Conservation (phyloP, 2,329 filamentous ascomycete species). For the Alternaria conjuncta region DNA sequence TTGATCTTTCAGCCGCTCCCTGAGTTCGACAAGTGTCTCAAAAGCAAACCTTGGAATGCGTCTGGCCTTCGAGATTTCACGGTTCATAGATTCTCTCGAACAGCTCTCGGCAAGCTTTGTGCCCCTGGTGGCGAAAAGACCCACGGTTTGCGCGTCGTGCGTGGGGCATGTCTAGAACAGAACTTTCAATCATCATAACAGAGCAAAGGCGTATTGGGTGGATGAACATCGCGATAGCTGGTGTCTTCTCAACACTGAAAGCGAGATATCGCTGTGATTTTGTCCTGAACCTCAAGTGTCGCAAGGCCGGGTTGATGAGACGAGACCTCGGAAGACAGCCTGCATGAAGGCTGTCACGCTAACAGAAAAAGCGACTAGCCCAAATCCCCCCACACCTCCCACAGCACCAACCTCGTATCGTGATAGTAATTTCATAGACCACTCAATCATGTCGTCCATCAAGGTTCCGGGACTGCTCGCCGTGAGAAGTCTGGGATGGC, state of each 20-base stretch:
- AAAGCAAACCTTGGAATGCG: background rate
- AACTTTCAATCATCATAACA: background rate
- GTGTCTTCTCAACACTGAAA: background rate
- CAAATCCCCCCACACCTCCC: background rate
- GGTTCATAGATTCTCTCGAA: background rate
- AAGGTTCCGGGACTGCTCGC: background rate
- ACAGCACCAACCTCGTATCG: background rate
- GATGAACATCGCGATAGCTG: background rate
- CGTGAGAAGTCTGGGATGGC: background rate
- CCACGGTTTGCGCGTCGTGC: background rate
- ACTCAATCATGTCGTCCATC: background rate
- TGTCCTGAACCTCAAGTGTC: background rate
- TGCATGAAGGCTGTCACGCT: background rate
- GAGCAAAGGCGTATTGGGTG: background rate
- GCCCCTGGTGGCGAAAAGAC: background rate
- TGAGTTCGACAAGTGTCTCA: background rate
- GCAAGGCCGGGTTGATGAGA: background rate
- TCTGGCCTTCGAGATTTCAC: background rate
- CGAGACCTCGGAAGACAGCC: background rate
- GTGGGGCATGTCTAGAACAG: background rate
- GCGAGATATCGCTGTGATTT: background rate
- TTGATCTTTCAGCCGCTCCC: background rate
- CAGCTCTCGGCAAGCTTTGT: background rate
- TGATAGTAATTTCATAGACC: background rate
- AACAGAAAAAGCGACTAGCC: background rate